Base-by-base conservation (phyloP, 2,329 filamentous ascomycete species). In the Magnaporthales sp. region DNA sequence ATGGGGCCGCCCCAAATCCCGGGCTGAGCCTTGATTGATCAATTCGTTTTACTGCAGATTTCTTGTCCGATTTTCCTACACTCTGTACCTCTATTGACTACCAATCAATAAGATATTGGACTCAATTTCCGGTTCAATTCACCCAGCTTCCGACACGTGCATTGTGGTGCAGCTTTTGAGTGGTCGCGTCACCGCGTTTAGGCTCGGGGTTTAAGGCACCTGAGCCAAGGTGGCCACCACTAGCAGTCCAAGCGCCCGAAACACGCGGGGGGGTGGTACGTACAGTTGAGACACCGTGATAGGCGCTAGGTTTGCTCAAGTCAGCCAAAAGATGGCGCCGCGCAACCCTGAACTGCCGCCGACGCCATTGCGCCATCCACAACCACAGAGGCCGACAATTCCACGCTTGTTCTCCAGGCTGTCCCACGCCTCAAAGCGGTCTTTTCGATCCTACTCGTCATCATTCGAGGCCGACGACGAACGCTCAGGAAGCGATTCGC, bases 401-500 rank as follows among this genome's bases (percentile, higher is more conserved):
- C 72, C 79, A 71, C 77, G 80, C 70, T 79, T 81, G 68, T 80
- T 80, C 73, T 85, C 84, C 30, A 78, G 80, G 62, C 76, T 83
- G 54, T 85, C 82, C 58, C 75, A 79, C 73, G 75, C 78, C 27
- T 85, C 85, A 68, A 88, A 86, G 75, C 78, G 77, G 62, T 88
- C 86, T 2, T 80, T 83, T 69, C 80, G 77, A 70, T 89, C 86
- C 46, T 83, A 84, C 72, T 84, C 86, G 6, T 88, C 87, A 11
- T 85, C 84, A 27, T 88, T 89, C 70, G 86, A 89, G 76, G 88
- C 88, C 70, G 88, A 90, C 80, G 88, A 91, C 84, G 88, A 90
- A 74, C 82, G 81, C 68, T 89, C 87, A 32, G 80, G 78, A 58
- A 78, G 75, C 66, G 73, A 67, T 5, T 70, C 67, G 11, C 67